Conservation (phyloP, 768 basidiomycete genomes). For the Boletus sp. region DNA sequence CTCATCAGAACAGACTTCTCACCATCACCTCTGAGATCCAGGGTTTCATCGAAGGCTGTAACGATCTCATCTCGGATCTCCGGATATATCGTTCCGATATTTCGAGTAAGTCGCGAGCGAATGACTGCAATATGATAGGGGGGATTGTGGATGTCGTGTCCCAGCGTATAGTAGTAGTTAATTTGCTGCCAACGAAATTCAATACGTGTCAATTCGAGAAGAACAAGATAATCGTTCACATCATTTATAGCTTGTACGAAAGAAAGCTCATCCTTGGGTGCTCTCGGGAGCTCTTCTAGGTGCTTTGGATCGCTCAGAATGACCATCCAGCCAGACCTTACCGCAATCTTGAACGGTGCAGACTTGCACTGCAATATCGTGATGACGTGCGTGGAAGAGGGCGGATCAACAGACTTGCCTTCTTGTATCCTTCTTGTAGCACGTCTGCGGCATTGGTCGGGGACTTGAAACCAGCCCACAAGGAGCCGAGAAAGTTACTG, state of each 20-base stretch:
- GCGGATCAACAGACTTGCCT: no score
- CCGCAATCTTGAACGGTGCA: no score
- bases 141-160: conserved; percentile 25
- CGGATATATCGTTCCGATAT: conserved; percentile 37
- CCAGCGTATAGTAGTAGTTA: conserved; percentile 37
- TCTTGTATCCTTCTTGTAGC: no score
- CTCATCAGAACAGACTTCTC: background rate
- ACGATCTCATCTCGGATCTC: conserved; percentile 45
- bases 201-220: background rate
- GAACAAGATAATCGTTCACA: conserved; percentile 23
- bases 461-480: no score
- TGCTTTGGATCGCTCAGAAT: no score
- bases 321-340: no score
- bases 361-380: no score
- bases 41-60: conserved; percentile 37
- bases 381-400: no score
- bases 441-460: no score
- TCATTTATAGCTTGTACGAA: conserved; percentile 30
- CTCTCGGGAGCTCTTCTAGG: no score
- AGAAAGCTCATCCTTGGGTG: conserved; percentile 38
- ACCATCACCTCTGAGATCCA: conserved; percentile 24
- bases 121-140: conserved; percentile 30
- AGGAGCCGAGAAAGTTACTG: no score
- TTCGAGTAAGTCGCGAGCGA: conserved; percentile 34
- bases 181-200: conserved; percentile 29